phyloP scores from a whole-genome alignment of 495 filamentous ascomycete genomes.

The Patellaria atrata region DNA sequence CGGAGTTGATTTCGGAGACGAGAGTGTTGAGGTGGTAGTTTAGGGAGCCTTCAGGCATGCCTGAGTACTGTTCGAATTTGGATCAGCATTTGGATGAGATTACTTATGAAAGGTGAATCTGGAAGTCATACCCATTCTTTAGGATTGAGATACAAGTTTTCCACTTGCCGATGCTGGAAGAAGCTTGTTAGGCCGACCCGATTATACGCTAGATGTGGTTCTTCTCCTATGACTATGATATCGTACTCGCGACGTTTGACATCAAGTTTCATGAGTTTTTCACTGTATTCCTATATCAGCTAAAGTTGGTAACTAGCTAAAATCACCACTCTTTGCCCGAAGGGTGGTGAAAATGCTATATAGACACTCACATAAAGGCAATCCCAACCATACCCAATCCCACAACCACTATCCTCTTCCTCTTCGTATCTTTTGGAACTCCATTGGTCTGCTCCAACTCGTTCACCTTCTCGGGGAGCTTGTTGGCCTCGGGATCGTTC shows the following conservation, averaged over 20 bases:
- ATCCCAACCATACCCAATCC: constrained; percentile 95
- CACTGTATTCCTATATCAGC: constrained; percentile 41
- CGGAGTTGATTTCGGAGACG: constrained; percentile 55
- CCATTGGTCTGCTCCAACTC: constrained; percentile 12
- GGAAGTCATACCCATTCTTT: constrained; percentile 80
- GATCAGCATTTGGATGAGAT: not conserved
- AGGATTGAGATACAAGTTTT: constrained; percentile 82
- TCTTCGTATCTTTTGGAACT: constrained; percentile 18
- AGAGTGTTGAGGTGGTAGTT: constrained; percentile 74
- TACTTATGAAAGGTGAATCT: constrained; percentile 2
- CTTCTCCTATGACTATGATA: constrained; percentile 84
- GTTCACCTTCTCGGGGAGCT: constrained; percentile 21
- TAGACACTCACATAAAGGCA: constrained; percentile 64
- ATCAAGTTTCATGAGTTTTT: constrained; percentile 84
- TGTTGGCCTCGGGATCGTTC: constrained; percentile 25
- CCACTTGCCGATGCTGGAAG: constrained; percentile 80
- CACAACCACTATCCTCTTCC: constrained; percentile 71
- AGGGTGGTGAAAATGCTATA: no score
- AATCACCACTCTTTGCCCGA: not conserved
- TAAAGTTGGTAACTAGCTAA: not conserved
- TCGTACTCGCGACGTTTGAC: constrained; percentile 62
- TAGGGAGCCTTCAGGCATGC: constrained; percentile 47
- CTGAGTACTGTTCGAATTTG: constrained; percentile 33
- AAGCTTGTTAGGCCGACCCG: constrained; percentile 89
- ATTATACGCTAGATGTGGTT: constrained; percentile 86